phyloP scores from a whole-genome alignment of 306 rosid species.

The Begonia masoniana region DNA sequence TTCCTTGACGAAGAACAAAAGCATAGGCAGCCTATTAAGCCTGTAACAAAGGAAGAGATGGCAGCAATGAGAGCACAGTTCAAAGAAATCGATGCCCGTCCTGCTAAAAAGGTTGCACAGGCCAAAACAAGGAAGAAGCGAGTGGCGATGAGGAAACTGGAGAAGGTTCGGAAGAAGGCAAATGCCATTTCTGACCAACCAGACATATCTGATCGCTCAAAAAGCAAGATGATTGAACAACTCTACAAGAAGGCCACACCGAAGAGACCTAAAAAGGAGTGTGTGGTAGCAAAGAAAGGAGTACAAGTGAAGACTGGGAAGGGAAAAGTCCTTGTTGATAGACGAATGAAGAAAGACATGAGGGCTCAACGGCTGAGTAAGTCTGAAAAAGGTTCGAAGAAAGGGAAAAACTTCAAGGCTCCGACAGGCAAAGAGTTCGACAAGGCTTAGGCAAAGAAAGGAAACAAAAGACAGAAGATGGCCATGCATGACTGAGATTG shows the following conservation, averaged over 20 bases:
- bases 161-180: constrained; percentile 90
- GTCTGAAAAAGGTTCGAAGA: constrained; percentile 28
- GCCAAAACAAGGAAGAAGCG: constrained; percentile 74
- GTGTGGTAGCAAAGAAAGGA: constrained; percentile 95
- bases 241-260: constrained; percentile 66
- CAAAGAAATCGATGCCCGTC: constrained; percentile 67
- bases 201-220: constrained; percentile 72
- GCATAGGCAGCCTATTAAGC: constrained; percentile 57
- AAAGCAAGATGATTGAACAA: constrained; percentile 74
- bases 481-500: constrained; percentile 1
- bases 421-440: constrained; percentile 44
- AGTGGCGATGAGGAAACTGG: constrained; percentile 67
- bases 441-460: constrained; percentile 30
- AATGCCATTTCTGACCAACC: constrained; percentile 81
- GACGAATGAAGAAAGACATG: constrained; percentile 76
- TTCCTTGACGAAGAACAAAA: constrained; percentile 74
- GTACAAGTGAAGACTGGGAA: constrained; percentile 66
- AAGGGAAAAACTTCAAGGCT: constrained; percentile 31
- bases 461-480: constrained; percentile 19
- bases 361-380: constrained; percentile 36
- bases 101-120: constrained; percentile 49
- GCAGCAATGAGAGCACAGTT: constrained; percentile 81
- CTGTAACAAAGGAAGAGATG: constrained; percentile 72
- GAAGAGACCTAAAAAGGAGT: constrained; percentile 63
- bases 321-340: constrained; percentile 73